Conservation (phyloP, 305 asterid genomes). For the Fraxinus dipetala region DNA sequence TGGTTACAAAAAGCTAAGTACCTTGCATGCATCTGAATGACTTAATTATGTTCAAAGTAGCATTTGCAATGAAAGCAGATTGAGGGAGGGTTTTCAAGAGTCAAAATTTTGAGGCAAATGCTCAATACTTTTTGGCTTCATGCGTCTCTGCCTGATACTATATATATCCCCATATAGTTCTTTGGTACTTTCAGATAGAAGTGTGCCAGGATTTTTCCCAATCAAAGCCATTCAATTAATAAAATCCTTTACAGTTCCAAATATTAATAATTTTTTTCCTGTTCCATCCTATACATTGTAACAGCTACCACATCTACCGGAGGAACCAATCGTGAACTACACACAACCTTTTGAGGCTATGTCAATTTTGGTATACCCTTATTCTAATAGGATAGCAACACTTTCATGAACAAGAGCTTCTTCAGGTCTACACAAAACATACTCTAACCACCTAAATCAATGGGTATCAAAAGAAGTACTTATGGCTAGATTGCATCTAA, state of each 20-base stretch:
- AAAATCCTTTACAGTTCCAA: background rate
- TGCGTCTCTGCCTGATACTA: background rate
- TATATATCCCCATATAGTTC: background rate
- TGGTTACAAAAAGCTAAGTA: background rate
- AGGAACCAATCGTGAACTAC: background rate
- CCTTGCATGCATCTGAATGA: background rate
- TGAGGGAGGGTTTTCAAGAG: background rate
- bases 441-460: background rate
- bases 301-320: background rate
- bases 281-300: background rate
- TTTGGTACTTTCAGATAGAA: background rate
- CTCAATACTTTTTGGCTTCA: background rate
- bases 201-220: background rate
- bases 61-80: background rate
- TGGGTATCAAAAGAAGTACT: background rate
- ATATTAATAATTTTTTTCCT: background rate
- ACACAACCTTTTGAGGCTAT: background rate
- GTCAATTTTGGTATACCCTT: background rate
- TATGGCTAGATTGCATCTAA: conserved; percentile 3
- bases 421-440: background rate
- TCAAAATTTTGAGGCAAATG: background rate
- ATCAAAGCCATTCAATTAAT: background rate
- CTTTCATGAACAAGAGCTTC: background rate
- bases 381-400: background rate
- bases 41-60: background rate